phyloP scores from a whole-genome alignment of 2,329 filamentous ascomycete genomes.

The Talaromyces sp. region DNA sequence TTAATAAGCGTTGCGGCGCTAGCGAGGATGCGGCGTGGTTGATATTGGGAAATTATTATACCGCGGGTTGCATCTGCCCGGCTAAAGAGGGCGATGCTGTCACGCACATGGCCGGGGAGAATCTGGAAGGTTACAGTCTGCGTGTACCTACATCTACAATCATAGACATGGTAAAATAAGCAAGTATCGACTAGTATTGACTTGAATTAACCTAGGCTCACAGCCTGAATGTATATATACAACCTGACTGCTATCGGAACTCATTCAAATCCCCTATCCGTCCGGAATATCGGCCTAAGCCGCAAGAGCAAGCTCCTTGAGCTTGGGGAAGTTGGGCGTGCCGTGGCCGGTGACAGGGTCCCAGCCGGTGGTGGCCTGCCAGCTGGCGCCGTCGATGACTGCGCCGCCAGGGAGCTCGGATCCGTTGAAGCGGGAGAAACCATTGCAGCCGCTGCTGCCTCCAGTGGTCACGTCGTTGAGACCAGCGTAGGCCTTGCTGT shows the following conservation, averaged over 20 bases:
- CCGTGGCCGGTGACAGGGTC: constrained; percentile 29
- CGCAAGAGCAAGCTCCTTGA: constrained; percentile 20
- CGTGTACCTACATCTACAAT: neutral
- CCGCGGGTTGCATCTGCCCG: neutral
- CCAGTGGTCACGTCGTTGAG: constrained; percentile 41
- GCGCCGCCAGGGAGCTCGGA: neutral
- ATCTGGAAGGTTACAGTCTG: neutral
- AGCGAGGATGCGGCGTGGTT: no score
- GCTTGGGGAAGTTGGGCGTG: constrained; percentile 27
- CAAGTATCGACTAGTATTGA: neutral
- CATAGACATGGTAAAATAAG: neutral
- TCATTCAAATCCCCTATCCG: neutral
- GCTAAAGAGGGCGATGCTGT: neutral
- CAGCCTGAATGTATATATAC: neutral
- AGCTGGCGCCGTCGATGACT: constrained; percentile 17
- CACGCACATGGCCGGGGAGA: neutral
- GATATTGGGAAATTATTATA: no score
- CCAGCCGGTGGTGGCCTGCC: constrained; percentile 25
- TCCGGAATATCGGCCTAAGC: neutral
- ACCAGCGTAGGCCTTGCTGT: constrained; percentile 25
- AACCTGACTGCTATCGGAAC: neutral
- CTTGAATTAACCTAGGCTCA: neutral
- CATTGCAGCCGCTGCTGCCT: constrained; percentile 24
- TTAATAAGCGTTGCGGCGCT: neutral
- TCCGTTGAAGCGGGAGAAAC: neutral